Base-by-base conservation (phyloP, 164 flowering plant species). In the Magnolia kwangsiensis region DNA sequence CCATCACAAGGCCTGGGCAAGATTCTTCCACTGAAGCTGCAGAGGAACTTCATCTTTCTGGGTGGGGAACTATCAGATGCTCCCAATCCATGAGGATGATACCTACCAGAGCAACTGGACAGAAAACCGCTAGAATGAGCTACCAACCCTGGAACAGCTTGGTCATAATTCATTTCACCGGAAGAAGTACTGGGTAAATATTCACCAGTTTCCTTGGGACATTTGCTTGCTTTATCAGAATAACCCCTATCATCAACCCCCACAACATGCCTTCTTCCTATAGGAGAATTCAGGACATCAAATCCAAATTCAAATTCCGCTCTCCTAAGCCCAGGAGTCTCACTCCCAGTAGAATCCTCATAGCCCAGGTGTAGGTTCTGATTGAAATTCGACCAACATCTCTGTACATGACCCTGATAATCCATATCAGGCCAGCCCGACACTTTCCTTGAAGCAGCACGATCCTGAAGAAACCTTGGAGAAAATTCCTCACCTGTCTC, bases 401-500 rank as follows among this genome's bases (percentile, higher is more conserved):
- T 64, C 55, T 72, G 72, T 55, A 55, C 2, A 11, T 55, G 61
- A 24, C 29, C 80, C 51, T 68, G 80, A 45, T 65, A 79, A 67
- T 79, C 83, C 45, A 65, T 72, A 76, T 82, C 86, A 63, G 73
- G 64, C 65, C 78, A 76, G 5, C 58, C 73, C 1, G 85, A 58
- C 24, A 67, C 76, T 63, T 78, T 83, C 73, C 84, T 83, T 27
- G 82, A 19, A 75, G 79, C 66, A 37, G 70, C 80, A 74, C 88
- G 87, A 74, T 89, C 90, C 71, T 87, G 81, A 63, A 87, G 76
- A 79, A 92, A 91, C 77, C 86, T 87, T 18, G 79, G 2, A 18
- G 93, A 87, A 78, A 94, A 94, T 73, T 90, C 96, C 84, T 94
- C 98, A 50, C 96, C 98, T 3, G 93, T 92, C 86, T 88, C 93